Evolutionary conservation across 2,329 filamentous ascomycete species (phyloP).

Genomic region (Paracorniculantispora psalliotae): DNA sequence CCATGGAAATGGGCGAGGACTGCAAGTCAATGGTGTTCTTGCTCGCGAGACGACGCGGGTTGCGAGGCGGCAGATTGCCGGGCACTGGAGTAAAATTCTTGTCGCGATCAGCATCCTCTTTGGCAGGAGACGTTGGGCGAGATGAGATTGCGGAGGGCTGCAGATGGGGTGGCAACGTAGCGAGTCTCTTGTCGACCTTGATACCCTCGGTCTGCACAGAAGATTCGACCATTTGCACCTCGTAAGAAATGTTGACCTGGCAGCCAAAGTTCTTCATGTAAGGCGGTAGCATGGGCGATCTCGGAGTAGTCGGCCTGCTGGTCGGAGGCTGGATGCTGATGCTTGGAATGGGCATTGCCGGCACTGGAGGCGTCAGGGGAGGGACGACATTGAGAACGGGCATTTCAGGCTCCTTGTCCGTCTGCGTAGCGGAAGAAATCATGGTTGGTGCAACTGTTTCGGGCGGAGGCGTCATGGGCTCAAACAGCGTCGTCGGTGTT

Average conservation of each 20-base stretch:
- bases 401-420: conserved; percentile 30
- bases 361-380: conserved; percentile 28
- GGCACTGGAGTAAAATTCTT: conserved; percentile 50
- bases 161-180: conserved; percentile 70
- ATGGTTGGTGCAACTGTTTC: conserved; percentile 35
- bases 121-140: conserved; percentile 48
- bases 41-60: conserved; percentile 50
- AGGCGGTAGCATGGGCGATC: conserved; percentile 69
- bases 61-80: conserved; percentile 52
- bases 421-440: conserved; percentile 59
- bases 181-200: conserved; percentile 70
- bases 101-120: conserved; percentile 28
- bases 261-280: conserved; percentile 77
- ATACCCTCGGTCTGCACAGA: conserved; percentile 86
- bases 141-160: conserved; percentile 71
- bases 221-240: conserved; percentile 27
- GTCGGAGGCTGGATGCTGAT: conserved; percentile 89
- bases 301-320: conserved; percentile 76
- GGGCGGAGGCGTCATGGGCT: conserved; percentile 36
- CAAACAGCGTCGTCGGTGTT: conserved; percentile 52
- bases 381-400: conserved; percentile 18
- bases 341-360: conserved; percentile 62
- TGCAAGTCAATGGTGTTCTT: conserved; percentile 42
- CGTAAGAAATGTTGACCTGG: conserved; percentile 55
- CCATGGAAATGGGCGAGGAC: conserved; percentile 32